Evolutionary conservation across 805 yeast species (phyloP).

Genomic region (Wickerhamomyces mucosus): DNA sequence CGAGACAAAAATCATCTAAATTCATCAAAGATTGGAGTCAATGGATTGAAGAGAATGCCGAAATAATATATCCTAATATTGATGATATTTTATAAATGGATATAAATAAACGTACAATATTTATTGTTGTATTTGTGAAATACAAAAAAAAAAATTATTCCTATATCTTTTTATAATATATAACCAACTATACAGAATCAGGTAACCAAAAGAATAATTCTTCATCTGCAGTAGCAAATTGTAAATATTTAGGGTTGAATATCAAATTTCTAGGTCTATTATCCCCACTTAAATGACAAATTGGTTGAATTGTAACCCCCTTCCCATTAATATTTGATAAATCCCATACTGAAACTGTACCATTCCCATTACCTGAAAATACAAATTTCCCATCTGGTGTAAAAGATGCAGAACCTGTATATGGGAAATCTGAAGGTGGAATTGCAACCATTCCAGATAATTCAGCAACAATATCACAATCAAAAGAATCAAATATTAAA

Average conservation of each 20-base stretch:
- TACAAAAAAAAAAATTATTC: no score
- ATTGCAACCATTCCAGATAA: conserved; percentile 41
- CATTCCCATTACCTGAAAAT: conserved; percentile 50
- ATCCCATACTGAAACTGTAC: conserved; percentile 30
- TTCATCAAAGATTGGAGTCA: conserved; percentile 58
- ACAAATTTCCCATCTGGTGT: conserved; percentile 62
- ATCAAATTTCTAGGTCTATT: conserved; percentile 29
- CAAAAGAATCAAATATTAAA: conserved; percentile 60
- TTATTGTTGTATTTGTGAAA: no score
- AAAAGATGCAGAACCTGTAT: conserved; percentile 48
- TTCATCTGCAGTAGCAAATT: conserved; percentile 17
- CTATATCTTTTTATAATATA: no score
- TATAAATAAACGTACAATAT: neutral
- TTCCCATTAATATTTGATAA: conserved; percentile 34
- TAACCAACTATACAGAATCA: no score
- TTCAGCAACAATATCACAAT: conserved; percentile 28
- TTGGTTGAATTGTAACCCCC: conserved; percentile 18
- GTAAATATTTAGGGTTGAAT: conserved; percentile 30
- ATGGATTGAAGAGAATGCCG: conserved; percentile 60
- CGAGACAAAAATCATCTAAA: conserved; percentile 22
- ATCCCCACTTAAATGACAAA: conserved; percentile 17
- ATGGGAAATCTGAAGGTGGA: conserved; percentile 33
- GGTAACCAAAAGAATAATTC: conserved; percentile 18
- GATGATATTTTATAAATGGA: conserved; percentile 20
- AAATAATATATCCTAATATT: conserved; percentile 47